These are phyloP conservation scores for Sordariomycetes sp. DNA, from an alignment of 2,329 filamentous ascomycete species.

Conservation along the genomic window DNA sequence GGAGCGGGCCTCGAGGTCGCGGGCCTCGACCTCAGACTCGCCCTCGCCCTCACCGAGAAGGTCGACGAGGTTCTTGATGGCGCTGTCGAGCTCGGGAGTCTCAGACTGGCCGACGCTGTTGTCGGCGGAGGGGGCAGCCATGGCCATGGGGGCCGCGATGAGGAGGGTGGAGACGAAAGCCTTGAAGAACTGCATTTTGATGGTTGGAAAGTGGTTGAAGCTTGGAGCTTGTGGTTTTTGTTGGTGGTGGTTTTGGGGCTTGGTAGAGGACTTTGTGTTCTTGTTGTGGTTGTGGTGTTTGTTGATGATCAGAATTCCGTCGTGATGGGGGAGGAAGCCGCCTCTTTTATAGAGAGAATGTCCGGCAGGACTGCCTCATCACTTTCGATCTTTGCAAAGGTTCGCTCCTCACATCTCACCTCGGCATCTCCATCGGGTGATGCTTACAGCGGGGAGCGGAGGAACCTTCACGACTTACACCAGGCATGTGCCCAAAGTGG, in stretches of 20 bases:
- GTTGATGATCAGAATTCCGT: not conserved
- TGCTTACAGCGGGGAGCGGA: too few species aligned
- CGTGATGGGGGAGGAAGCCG: not conserved
- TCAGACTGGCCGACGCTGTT: not conserved
- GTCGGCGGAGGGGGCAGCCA: not conserved
- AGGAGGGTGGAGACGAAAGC: slow-evolving; percentile 1
- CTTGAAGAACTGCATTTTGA: slow-evolving; percentile 3
- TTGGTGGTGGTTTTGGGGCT: not conserved
- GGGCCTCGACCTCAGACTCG: not conserved
- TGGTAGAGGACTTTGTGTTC: not conserved
- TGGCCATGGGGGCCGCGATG: not conserved
- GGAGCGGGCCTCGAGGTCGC: not conserved
- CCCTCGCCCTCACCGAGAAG: not conserved
- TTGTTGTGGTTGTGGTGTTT: not conserved
- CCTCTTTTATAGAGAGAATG: not conserved
- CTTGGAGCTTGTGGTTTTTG: not conserved
- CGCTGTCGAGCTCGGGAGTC: not conserved
- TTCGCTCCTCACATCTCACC: too few species aligned
- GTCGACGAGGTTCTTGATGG: not conserved
- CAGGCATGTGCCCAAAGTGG: too few species aligned
- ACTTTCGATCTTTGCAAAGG: too few species aligned
- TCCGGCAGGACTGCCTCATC: too few species aligned
- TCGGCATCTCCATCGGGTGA: too few species aligned
- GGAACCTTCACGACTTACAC: too few species aligned
- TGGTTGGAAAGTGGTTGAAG: not conserved